phyloP scores from a whole-genome alignment of 202 grass and related monocot genomes.

The Zizania palustris region DNA sequence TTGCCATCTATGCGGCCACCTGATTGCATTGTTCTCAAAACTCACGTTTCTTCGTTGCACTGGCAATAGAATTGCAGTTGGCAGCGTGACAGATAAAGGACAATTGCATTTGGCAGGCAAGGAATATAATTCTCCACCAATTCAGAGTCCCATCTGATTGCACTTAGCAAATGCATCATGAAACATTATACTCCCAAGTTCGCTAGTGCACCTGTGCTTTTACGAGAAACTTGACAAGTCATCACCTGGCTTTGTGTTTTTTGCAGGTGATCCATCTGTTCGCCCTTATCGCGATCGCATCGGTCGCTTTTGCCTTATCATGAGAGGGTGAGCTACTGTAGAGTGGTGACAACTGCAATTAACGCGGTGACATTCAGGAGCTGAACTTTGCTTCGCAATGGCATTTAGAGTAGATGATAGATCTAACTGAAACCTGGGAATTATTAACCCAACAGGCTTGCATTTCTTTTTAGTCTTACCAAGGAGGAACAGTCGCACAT shows the following conservation, averaged over 20 bases:
- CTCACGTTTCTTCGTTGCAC: background rate
- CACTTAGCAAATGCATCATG: background rate
- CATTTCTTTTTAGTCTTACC: background rate
- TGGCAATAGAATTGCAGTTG: no score
- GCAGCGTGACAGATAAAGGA: background rate
- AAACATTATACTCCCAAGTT: background rate
- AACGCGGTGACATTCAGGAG: background rate
- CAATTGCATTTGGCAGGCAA: background rate
- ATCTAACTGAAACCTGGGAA: slow-evolving; percentile 14
- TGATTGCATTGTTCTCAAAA: background rate
- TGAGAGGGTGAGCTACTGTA: slow-evolving; percentile 45
- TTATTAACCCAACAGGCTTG: background rate
- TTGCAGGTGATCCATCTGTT: slow-evolving; percentile 51
- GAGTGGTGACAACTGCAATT: slow-evolving; percentile 1
- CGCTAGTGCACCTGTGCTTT: background rate
- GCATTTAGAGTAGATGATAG: slow-evolving; percentile 2
- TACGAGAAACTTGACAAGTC: background rate
- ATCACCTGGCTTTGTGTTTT: background rate
- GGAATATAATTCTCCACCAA: slow-evolving; percentile 28
- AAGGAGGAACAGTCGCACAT: background rate
- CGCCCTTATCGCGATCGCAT: slow-evolving; percentile 30
- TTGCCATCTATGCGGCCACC: background rate
- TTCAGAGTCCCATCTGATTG: background rate
- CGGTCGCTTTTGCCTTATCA: slow-evolving; percentile 49
- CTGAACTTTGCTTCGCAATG: background rate